Percentiles rank a stretch among this genome's conserved stretches.
Conservation (phyloP, 2,329 filamentous ascomycete genomes). For the Fusarium tupiense region DNA sequence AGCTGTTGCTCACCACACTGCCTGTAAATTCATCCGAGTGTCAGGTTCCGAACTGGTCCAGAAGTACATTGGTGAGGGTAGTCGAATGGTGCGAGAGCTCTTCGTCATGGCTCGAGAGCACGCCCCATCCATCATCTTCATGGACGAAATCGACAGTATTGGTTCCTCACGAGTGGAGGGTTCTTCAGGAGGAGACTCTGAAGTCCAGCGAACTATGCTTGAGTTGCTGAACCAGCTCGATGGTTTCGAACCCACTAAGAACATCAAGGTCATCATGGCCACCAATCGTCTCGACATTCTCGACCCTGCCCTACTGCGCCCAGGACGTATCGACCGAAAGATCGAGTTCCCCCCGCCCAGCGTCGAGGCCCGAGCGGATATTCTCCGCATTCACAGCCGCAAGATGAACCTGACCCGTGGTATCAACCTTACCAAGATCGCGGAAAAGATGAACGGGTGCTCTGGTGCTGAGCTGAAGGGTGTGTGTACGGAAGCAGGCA, state of each 20-base stretch:
- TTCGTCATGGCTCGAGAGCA: constrained; percentile 99
- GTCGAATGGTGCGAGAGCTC: constrained; percentile 96
- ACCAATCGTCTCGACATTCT: constrained; percentile 98
- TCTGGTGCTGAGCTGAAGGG: constrained; percentile 98
- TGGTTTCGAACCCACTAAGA: constrained; percentile 98
- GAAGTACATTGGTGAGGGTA: constrained; percentile 99
- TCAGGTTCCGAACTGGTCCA: constrained; percentile 96
- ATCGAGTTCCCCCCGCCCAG: constrained; percentile 98
- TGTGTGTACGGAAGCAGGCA: constrained; percentile 97
- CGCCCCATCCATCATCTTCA: constrained; percentile 98
- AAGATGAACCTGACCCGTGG: constrained; percentile 99
- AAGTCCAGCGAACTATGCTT: constrained; percentile 98
- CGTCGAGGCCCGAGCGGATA: constrained; percentile 95
- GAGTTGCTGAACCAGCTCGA: constrained; percentile 98
- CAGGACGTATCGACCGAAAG: constrained; percentile 98
- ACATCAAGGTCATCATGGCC: constrained; percentile 99
- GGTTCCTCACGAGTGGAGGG: constrained; percentile 97
- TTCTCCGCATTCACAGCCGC: constrained; percentile 94
- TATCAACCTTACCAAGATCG: constrained; percentile 98
- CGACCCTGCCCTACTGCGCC: constrained; percentile 91
- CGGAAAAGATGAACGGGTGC: constrained; percentile 99
- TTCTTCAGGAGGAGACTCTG: constrained; percentile 92
- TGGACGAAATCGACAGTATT: constrained; percentile 99
- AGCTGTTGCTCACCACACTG: constrained; percentile 97
- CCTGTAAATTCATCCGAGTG: constrained; percentile 99